A percentile compares a stretch with the other conserved stretches of the same genome.
Evolutionary conservation across 345 rosid species (phyloP).

Genomic region (Chamaenerion angustifolium): DNA sequence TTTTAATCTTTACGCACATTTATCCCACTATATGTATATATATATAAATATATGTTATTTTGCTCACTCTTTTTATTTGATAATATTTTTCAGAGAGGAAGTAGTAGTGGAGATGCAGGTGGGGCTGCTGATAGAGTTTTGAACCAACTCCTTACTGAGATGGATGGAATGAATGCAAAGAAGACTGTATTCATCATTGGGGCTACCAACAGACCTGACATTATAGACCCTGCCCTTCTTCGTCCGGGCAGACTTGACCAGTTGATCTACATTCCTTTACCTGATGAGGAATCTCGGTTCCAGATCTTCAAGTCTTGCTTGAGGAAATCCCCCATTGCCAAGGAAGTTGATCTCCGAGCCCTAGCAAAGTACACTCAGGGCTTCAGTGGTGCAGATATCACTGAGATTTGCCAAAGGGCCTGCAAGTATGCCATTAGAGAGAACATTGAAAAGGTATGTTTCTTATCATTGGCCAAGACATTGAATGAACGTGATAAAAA

Average conservation of each 20-base stretch:
- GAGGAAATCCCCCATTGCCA: constrained; percentile 82
- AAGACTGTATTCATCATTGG: constrained; percentile 93
- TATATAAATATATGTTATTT: background rate
- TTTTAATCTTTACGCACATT: background rate
- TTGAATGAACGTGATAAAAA: background rate
- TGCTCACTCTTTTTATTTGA: background rate
- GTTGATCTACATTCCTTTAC: constrained; percentile 87
- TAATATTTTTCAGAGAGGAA: constrained; percentile 53
- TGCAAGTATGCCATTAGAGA: constrained; percentile 92
- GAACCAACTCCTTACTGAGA: constrained; percentile 91
- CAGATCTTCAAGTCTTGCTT: constrained; percentile 74
- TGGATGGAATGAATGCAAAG: constrained; percentile 98
- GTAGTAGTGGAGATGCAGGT: constrained; percentile 84
- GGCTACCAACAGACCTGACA: constrained; percentile 90
- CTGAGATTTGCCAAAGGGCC: constrained; percentile 91
- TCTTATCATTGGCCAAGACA: background rate
- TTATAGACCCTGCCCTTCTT: constrained; percentile 84
- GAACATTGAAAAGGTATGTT: constrained; percentile 71
- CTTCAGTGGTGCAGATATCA: constrained; percentile 93
- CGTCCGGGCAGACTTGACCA: constrained; percentile 95
- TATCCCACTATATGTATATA: background rate
- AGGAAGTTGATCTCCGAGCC: constrained; percentile 73
- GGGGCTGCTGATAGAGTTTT: constrained; percentile 96
- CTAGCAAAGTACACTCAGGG: constrained; percentile 92
- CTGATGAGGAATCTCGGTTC: constrained; percentile 81